Percentiles rank a stretch among this genome's conserved stretches.
phyloP scores from a whole-genome alignment of 2,329 filamentous ascomycete species.

The Leptosphaerulina australis region DNA sequence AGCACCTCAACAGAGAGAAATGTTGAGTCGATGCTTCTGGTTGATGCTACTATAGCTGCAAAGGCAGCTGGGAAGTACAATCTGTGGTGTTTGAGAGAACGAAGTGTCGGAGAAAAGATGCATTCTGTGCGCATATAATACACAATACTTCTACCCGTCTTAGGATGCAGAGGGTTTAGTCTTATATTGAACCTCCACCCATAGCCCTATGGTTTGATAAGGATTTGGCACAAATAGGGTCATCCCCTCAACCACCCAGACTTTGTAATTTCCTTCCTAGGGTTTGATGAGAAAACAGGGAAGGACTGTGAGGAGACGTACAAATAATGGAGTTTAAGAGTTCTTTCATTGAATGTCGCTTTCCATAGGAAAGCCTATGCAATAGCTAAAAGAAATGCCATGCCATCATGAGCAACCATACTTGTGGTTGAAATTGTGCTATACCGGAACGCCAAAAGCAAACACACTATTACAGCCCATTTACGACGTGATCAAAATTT shows the following conservation, averaged over 20 bases:
- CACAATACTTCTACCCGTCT: too few relatives aligned
- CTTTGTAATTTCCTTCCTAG: neutral
- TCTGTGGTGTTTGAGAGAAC: too few relatives aligned
- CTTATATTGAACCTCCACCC: neutral
- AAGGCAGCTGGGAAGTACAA: too few relatives aligned
- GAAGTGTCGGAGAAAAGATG: too few relatives aligned
- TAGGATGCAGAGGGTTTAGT: neutral
- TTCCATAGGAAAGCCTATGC: slow-evolving; percentile 15
- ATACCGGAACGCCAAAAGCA: slow-evolving; percentile 9
- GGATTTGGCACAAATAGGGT: neutral
- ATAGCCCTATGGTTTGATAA: neutral
- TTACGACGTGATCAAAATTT: neutral
- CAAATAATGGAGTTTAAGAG: neutral
- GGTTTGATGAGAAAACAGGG: neutral
- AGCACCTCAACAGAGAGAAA: too few relatives aligned
- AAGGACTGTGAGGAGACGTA: neutral
- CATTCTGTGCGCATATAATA: too few relatives aligned
- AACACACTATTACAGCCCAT: neutral
- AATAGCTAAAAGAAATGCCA: slow-evolving; percentile 7
- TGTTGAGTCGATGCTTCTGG: too few relatives aligned
- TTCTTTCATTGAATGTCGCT: slow-evolving; percentile 8
- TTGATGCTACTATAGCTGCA: too few relatives aligned
- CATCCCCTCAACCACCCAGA: slow-evolving; percentile 7
- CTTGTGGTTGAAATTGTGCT: slow-evolving; percentile 10
- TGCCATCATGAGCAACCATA: slow-evolving; percentile 15